Base-by-base conservation (phyloP, 805 yeast species). In the Phaffomyces thermotolerans region DNA sequence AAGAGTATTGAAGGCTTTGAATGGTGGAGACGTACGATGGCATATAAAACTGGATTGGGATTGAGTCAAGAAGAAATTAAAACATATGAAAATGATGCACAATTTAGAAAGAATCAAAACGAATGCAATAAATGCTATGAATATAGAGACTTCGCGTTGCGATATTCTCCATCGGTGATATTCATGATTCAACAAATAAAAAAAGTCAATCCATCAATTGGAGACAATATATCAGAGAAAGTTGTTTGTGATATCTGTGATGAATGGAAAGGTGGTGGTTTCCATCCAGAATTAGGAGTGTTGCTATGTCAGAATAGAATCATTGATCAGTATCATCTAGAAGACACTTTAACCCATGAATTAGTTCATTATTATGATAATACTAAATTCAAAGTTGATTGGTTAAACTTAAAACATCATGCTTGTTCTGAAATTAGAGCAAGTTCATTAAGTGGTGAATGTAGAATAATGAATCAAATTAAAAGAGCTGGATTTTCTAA, bases 341-440 rank as follows among this genome's bases (percentile, higher is more conserved):
- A 91, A 59, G 98, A 93, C 57, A 86, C 95, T 0, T 65, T 93
- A 49, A 75, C 97, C 2, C 99, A 93, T 60, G 99, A 93, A 59
- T 70, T 93, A 61, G 79, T 93, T 30, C 99, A 93, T 63, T 93
- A 89, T 49, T 93, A 87, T 63, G 99, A 93, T 64, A 81, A 89
- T 57, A 69, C 86, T 51, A 83, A 88, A 62, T 93, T 93, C 69
- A 70, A 87, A 43, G 89, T 93, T 3, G 87, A 93, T 62, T 84
- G 96, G 84, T 57, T 73, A 44, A 78, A 91, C 62, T 67, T 93
- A 58, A 77, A 79, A 56, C 99, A 93, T 59, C 98, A 91, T 60
- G 99, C 99, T 1, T 93, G 99, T 62, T 82, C 97, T 1, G 99
- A 93, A 63, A 87, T 93, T 41, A 72, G 99, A 47, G 99, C 99